Evolutionary conservation across 2,329 filamentous ascomycete species (phyloP), one percentile per base, ranked within the genome.

Genomic region (Pseudogymnoascus sp.): DNA sequence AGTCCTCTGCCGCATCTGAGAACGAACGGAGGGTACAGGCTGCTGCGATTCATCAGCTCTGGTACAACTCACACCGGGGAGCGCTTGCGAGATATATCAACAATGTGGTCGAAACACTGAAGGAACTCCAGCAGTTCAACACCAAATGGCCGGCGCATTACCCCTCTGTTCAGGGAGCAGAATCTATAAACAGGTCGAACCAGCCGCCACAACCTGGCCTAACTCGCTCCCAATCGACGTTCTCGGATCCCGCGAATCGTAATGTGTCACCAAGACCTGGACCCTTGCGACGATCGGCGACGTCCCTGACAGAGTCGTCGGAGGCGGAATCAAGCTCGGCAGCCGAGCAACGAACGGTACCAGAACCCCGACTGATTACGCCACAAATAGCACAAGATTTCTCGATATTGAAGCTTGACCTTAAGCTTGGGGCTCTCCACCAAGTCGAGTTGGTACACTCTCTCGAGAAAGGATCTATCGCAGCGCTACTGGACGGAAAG

Each of bases 341-440:
- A 19, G 87, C 84, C n/a, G 85, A 90, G 69, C 80, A 78, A 63
- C 85, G 87, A 66, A 74, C 80, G 36, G 74, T 77, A 3, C 75
- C 83, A 9, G 92, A 96, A 72, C 93, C 93, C 13, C 83, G 95
- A 67, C 81, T 99, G 23, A 88, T 97, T 66, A 91, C 91, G 1
- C 91, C 92, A 31, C 91, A 97, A 75, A 92, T 97, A 67, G 91
- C 93, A 2, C 91, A 96, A 68, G 93, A 99, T 71, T 97, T 97
- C 70, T 97, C 93, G 0, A 88, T 99, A 33, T 78, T 99, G 68
- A 99, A 97, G 77, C 80, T 99, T 66, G 95, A 99, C 74, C 78
- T 99, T 64, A 96, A 97, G 77, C 83, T 99, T 63, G 93, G 93
- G 33, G 82, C 89, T 5, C 75, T 96, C 60, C 89, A 92, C 65